Evolutionary conservation across 2,329 filamentous ascomycete genomes (phyloP), one percentile per base, ranked within the genome.

Genomic region (Gnomoniopsis smithogilvyi): DNA sequence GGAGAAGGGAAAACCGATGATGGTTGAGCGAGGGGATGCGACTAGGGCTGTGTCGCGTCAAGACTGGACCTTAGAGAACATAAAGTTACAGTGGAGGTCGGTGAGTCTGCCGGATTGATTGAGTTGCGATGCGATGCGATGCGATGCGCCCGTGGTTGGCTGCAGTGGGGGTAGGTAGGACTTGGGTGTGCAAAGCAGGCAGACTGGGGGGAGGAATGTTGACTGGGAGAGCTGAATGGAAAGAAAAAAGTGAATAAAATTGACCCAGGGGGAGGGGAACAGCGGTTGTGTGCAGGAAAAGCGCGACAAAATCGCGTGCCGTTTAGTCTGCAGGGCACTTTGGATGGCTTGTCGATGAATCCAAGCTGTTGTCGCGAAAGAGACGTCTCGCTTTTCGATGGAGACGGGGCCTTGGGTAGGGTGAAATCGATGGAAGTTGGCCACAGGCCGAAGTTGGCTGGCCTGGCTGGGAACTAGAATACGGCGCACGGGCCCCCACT

Each of bases 331-430:
- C 74, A 76, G 75, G 75, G 75, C 72, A 78, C 75, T 79, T 73
- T 72, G 74, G 80, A 84, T 83, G 80, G 77, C 72, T 56, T 75
- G 74, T 79, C 74, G 81, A 84, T 84, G 80, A 74, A 79, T 80
- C 78, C 78, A 77, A 79, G 77, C 78, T 74, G 79, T 78, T 80
- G 76, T 79, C 79, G 80, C 77, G 81, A 82, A 82, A 81, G 80
- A 81, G 78, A 72, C 74, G 74, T 76, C 66, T 70, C 66, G 65
- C 63, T 65, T 74, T 10, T 76, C 73, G 76, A 74, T 76, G 76
- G 76, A 74, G 75, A 58, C 54, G 49, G 60, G 57, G 54, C 59
- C 53, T 45, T 56, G 60, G 61, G 61, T 62, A 77, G 70, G 78
- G n/a, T 19, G 14, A 11, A 78, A 69, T 62, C 73, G 78, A 77